Percentiles rank a stretch among this genome's conserved stretches.
Evolutionary conservation across 2,329 filamentous ascomycete genomes (phyloP).

Genomic region (Lecanicillium sp.): DNA sequence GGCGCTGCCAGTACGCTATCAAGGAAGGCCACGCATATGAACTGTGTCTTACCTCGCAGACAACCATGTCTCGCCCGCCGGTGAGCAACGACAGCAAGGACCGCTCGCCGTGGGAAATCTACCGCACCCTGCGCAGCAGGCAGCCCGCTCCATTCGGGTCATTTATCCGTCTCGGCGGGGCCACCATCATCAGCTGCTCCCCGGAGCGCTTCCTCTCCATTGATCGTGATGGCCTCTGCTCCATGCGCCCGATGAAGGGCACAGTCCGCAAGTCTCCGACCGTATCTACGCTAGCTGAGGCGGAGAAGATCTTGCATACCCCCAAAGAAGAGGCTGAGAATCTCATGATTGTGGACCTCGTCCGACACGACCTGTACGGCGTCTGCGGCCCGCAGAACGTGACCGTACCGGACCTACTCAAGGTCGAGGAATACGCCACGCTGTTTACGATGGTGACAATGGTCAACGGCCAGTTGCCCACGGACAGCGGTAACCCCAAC

Average conservation of each 20-base stretch:
- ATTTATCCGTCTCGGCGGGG: slow-evolving; percentile 63
- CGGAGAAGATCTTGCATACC: slow-evolving; percentile 65
- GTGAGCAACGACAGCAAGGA: slow-evolving; percentile 33
- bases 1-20: slow-evolving; percentile 63
- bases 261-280: slow-evolving; percentile 74
- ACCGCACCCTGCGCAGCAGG: slow-evolving; percentile 59
- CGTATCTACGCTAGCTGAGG: slow-evolving; percentile 62
- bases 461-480: slow-evolving; percentile 62
- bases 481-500: not conserved
- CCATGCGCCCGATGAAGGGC: slow-evolving; percentile 93
- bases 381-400: slow-evolving; percentile 72
- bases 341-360: slow-evolving; percentile 94
- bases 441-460: slow-evolving; percentile 91
- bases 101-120: slow-evolving; percentile 61
- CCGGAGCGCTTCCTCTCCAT: slow-evolving; percentile 80
- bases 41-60: slow-evolving; percentile 74
- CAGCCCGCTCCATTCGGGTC: slow-evolving; percentile 85
- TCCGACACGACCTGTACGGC: slow-evolving; percentile 88
- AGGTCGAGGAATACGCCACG: slow-evolving; percentile 83
- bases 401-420: slow-evolving; percentile 68
- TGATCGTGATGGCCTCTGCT: slow-evolving; percentile 49
- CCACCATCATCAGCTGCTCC: slow-evolving; percentile 74
- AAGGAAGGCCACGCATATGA: slow-evolving; percentile 79
- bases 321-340: slow-evolving; percentile 94
- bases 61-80: slow-evolving; percentile 46